These are phyloP conservation scores for Aquilaria yunnanensis DNA, from an alignment of 345 rosid species.

Conservation along the genomic window DNA sequence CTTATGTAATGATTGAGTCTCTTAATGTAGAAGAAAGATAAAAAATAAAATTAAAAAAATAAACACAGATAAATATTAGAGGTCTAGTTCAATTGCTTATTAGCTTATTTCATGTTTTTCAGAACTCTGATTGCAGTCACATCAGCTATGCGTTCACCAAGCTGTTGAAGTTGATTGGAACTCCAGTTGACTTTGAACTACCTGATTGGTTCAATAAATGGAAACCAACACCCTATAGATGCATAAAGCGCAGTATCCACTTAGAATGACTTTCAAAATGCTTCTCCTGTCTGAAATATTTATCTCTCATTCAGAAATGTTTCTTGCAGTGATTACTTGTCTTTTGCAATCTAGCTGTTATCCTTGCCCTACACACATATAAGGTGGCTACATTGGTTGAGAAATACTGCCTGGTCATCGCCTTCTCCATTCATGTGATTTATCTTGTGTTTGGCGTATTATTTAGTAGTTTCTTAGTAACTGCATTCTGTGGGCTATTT, in stretches of 20 bases:
- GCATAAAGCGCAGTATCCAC: constrained; percentile 90
- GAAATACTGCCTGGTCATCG: no score
- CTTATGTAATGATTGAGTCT: no score
- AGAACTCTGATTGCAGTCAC: constrained; percentile 40
- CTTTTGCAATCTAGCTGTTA: no score
- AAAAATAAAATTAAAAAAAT: no score
- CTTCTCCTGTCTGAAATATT: neutral
- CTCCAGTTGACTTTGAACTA: constrained; percentile 64
- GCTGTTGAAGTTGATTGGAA: constrained; percentile 60
- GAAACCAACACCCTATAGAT: constrained; percentile 59
- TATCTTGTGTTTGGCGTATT: no score
- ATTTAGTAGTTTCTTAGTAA: no score
- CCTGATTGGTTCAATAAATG: constrained; percentile 73
- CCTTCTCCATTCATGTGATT: no score
- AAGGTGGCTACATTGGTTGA: no score
- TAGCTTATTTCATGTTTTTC: constrained; percentile 20
- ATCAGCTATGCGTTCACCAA: constrained; percentile 51
- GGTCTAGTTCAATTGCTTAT: neutral
- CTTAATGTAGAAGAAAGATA: no score
- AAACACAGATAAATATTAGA: no score
- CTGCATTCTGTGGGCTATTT: neutral
- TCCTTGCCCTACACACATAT: no score
- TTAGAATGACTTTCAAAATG: neutral
- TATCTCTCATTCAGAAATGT: constrained; percentile 1
- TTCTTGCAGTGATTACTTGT: no score